Conservation (phyloP, 495 filamentous ascomycete species). For the Trichoderma gamsii region DNA sequence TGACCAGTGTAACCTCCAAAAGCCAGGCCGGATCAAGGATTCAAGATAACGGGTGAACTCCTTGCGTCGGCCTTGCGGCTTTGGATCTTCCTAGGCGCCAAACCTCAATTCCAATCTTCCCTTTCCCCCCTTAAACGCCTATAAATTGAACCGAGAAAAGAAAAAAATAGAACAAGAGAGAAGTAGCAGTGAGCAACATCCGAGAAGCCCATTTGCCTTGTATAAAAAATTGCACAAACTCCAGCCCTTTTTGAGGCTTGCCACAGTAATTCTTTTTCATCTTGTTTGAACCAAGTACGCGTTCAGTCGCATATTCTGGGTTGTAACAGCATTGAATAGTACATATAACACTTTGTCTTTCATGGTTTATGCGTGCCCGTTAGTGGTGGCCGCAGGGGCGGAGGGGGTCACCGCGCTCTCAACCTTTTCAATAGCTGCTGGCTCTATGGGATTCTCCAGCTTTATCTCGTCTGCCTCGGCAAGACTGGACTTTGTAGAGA, state of each 20-base stretch:
- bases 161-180: neutral
- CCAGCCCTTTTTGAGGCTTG: slow-evolving; percentile 1
- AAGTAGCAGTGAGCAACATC: neutral
- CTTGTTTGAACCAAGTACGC: neutral
- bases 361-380: neutral
- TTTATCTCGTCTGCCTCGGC: slow-evolving; percentile 37
- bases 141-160: neutral
- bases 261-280: neutral
- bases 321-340: neutral
- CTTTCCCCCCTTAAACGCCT: neutral
- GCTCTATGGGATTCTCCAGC: slow-evolving; percentile 31
- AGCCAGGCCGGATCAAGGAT: neutral
- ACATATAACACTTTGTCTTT: neutral
- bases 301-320: neutral
- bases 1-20: neutral
- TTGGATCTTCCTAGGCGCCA: neutral
- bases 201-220: slow-evolving; percentile 1
- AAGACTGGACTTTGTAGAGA: slow-evolving; percentile 27
- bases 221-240: slow-evolving; percentile 10
- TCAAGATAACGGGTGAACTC: neutral
- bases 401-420: neutral
- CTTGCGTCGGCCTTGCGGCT: neutral
- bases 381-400: neutral
- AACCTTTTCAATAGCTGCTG: slow-evolving; percentile 29
- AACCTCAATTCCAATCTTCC: neutral